Base-by-base conservation (phyloP, 768 basidiomycete genomes). In the Postia placenta region DNA sequence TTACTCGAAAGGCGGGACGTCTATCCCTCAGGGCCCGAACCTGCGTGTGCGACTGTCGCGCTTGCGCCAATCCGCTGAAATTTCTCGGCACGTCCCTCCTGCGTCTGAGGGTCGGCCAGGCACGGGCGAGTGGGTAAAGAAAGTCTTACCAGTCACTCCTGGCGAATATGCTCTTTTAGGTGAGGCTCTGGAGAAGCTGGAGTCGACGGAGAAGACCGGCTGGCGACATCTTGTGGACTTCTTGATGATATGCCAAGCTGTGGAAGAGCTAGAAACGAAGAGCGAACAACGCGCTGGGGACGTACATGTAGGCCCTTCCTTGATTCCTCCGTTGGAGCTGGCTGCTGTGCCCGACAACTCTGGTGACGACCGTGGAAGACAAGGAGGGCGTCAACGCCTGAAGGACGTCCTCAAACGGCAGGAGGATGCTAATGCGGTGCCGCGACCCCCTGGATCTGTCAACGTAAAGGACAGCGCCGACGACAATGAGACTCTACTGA, bases 81-180 rank as follows among this genome's bases (percentile, higher is more conserved):
- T 64, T 1, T 54, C 60, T 14, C 52, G 60, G 5, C 50, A 52
- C 36, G 11, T 47, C 2, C 38, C 26, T 15, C 48, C 28, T 9
- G 17, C 25, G 1, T 22, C 40, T 5, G 22, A 1, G 47, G 39
- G 2, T 19, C 22, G 14, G 24, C 22, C 25, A 15, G 20, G 42
- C 12, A 28, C 35, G 9, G 57, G 61, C 4, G 58, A 60, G 39
- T 62, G 60, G 62, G 53, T 38, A 27, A 63, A 59, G 55, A 60
- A 57, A 36, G 49, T 63, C 19, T 7, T 65, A 3, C 45, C 57
- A 9, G 43, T 50, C 3, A 7, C 44, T 9, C 49, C 37, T 15
- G 27, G 50, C 1, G 14, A 24, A 1, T 26, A 49, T 2, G 41
- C 30, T 20, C 11, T 58, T 3, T 11, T 42, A 2, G 45, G 43